phyloP scores from a whole-genome alignment of 495 filamentous ascomycete genomes.

The Aspergillus cavernicola region DNA sequence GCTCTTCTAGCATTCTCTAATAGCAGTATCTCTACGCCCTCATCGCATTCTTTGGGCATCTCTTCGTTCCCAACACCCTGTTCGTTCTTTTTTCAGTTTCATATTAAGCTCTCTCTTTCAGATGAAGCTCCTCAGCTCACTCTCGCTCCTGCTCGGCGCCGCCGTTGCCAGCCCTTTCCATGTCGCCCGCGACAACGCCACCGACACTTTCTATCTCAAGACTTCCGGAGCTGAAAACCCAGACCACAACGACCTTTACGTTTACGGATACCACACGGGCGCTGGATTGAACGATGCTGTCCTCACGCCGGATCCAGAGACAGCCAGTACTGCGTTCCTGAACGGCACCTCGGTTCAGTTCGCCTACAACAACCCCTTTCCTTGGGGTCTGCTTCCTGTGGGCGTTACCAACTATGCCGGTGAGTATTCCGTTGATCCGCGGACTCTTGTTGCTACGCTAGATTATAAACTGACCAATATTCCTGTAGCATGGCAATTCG shows the following conservation, averaged over 20 bases:
- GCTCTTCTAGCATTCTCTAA: no score
- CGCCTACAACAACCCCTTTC: conserved; percentile 28
- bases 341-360: conserved; percentile 42
- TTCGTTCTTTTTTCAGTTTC: conserved; percentile 4
- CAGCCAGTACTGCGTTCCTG: conserved; percentile 33
- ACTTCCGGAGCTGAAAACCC: conserved; percentile 30
- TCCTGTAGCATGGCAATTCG: conserved; percentile 39
- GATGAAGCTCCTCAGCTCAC: conserved; percentile 35
- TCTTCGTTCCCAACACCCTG: conserved; percentile 2
- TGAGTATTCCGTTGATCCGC: conserved; percentile 12
- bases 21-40: not conserved
- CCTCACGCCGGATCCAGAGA: conserved; percentile 24
- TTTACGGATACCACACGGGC: conserved; percentile 48
- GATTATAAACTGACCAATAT: not conserved
- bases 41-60: conserved; percentile 12
- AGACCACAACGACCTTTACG: conserved; percentile 41
- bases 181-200: conserved; percentile 9
- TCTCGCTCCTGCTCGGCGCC: conserved; percentile 28
- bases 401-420: conserved; percentile 30
- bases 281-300: conserved; percentile 45
- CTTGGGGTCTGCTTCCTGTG: conserved; percentile 36
- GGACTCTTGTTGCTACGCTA: not conserved
- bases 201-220: conserved; percentile 40
- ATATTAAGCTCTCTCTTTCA: not conserved
- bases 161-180: conserved; percentile 22